Percentiles rank a stretch among this genome's conserved stretches.
Conservation (phyloP, 352 stramenopile genomes). For the Pseudoperonospora humuli region DNA sequence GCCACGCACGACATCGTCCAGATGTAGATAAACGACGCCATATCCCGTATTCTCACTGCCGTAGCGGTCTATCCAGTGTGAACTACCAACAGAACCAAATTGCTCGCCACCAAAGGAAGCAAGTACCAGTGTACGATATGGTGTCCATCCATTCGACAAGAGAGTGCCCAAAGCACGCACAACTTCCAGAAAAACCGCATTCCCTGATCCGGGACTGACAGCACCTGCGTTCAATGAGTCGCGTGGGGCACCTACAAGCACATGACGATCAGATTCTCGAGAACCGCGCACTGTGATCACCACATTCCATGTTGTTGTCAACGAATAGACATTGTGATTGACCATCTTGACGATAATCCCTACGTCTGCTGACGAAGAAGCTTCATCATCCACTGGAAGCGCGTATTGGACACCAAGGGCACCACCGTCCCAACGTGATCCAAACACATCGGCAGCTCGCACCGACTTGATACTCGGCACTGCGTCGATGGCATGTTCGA, state of each 20-base stretch:
- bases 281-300: slow-evolving; percentile 62
- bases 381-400: slow-evolving; percentile 15
- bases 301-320: slow-evolving; percentile 77
- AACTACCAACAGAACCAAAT: slow-evolving; percentile 71
- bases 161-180: slow-evolving; percentile 50
- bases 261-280: slow-evolving; percentile 66
- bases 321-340: slow-evolving; percentile 58
- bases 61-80: slow-evolving; percentile 78
- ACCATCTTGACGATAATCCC: slow-evolving; percentile 33
- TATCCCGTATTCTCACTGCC: slow-evolving; percentile 43
- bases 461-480: slow-evolving; percentile 12
- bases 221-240: slow-evolving; percentile 65
- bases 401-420: slow-evolving; percentile 27
- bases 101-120: slow-evolving; percentile 74
- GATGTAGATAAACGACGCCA: slow-evolving; percentile 65
- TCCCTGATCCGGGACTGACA: slow-evolving; percentile 56
- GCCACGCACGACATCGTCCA: slow-evolving; percentile 65
- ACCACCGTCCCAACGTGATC: slow-evolving; percentile 20
- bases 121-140: slow-evolving; percentile 70
- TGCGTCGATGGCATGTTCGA: slow-evolving; percentile 9
- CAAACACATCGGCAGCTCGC: slow-evolving; percentile 42
- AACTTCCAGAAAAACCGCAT: slow-evolving; percentile 72
- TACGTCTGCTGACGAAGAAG: slow-evolving; percentile 15
- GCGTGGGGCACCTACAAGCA: slow-evolving; percentile 60
- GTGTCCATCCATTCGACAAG: slow-evolving; percentile 60